Evolutionary conservation across 1,284 basidiomycete species (phyloP), one percentile per base, ranked within the genome.

Genomic region (Coniophora puteana): DNA sequence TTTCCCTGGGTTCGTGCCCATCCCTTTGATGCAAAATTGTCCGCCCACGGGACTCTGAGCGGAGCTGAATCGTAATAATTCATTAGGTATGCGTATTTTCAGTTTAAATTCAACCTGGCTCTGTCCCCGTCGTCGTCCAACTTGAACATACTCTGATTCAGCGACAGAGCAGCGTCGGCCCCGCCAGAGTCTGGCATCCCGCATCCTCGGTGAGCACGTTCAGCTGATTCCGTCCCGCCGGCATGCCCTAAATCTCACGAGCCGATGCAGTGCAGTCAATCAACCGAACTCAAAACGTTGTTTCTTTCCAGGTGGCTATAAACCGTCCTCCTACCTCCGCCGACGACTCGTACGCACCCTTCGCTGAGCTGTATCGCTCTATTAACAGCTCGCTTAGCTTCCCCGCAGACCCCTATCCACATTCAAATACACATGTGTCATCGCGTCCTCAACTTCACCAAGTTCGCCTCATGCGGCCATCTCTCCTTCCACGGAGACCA

Each of bases 351-450:
- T 62, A 57, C 57, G 67, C 61, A 53, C 59, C 58, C 49, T 49
- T 40, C 51, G 40, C 46, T 37, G 38, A 43, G 48, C 51, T 49
- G 45, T 46, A 51, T 48, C 51, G 50, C 47, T 48, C 45, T 46
- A 40, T 47, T 51, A 53, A 41, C n/a, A n/a, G n/a, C 46, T 47
- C 46, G 40, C 26, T 40, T 41, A 41, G 38, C 14, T 45, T 42
- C 46, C 38, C 45, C 34, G 40, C 31, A 24, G 39, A 43, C 48
- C 44, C 42, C 46, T 40, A 33, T 37, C 25, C 40, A n/a, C n/a
- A n/a, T n/a, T n/a, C n/a, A n/a, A n/a, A n/a, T 39, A 24, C 40
- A 44, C 38, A 85, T 85, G 82, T 85, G 83, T 66, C 74, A 79
- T 61, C 72, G 80, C 47, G 66, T 65, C 43, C 72, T 85, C 53